These are phyloP conservation scores for Tulasnella sp. DNA, from an alignment of 768 basidiomycete species.

Conservation along the genomic window DNA sequence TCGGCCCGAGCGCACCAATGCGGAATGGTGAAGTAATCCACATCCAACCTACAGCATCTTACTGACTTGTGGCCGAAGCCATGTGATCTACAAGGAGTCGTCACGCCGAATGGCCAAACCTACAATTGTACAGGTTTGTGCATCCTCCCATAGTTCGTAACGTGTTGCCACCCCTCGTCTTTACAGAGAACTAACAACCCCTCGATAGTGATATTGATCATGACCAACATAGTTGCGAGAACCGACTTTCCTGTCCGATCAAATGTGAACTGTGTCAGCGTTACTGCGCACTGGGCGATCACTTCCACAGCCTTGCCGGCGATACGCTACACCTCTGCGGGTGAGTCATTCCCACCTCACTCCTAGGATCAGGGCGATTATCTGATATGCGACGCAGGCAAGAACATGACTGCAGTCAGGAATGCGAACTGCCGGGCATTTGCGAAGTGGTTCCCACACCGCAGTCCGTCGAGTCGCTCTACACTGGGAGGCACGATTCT, in stretches of 20 bases:
- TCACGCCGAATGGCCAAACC: constrained; percentile 20
- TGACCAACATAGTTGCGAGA: constrained; percentile 38
- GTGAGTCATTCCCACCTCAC: constrained; percentile 24
- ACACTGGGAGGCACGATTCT: constrained; percentile 45
- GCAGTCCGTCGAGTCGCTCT: constrained; percentile 43
- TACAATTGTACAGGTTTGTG: constrained; percentile 37
- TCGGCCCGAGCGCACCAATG: constrained; percentile 43
- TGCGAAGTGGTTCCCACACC: constrained; percentile 50
- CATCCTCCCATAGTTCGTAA: constrained; percentile 16
- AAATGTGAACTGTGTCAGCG: constrained; percentile 44
- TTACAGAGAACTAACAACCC: background rate
- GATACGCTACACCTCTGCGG: constrained; percentile 43
- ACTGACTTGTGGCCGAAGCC: constrained; percentile 26
- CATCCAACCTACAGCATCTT: background rate
- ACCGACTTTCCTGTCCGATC: constrained; percentile 37
- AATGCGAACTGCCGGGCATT: constrained; percentile 37
- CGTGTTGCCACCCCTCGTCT: background rate
- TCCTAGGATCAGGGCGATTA: background rate
- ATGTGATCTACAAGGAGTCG: constrained; percentile 31
- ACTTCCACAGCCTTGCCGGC: constrained; percentile 39
- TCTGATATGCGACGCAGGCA: constrained; percentile 29
- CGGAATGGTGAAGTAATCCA: constrained; percentile 31
- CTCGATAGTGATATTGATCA: constrained; percentile 36
- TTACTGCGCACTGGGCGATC: constrained; percentile 36
- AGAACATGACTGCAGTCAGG: constrained; percentile 35